phyloP scores from a whole-genome alignment of 345 rosid genomes.

The Lepidium aucheri region DNA sequence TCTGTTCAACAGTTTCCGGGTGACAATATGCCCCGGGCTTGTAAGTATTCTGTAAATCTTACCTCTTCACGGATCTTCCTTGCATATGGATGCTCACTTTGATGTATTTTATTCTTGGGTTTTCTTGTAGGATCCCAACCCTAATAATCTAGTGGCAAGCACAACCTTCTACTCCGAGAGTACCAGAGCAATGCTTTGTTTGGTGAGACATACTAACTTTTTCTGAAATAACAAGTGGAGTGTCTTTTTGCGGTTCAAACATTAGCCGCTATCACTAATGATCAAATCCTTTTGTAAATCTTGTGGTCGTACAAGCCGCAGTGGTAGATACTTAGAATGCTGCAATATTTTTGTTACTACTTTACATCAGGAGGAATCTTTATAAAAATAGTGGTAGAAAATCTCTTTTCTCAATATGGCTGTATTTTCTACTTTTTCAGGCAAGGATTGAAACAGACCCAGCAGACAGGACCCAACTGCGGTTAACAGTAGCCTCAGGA shows the following conservation, averaged over 20 bases:
- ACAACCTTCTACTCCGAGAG: conserved; percentile 86
- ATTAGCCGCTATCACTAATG: background rate
- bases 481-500: conserved; percentile 86
- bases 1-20: conserved; percentile 58
- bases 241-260: background rate
- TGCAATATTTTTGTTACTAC: too few species aligned
- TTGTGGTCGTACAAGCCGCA: too few species aligned
- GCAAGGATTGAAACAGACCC: conserved; percentile 89
- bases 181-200: conserved; percentile 76
- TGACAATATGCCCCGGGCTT: conserved; percentile 84
- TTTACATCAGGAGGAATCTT: too few species aligned
- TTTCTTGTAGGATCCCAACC: conserved; percentile 87
- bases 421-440: conserved; percentile 30
- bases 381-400: too few species aligned
- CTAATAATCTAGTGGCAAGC: conserved; percentile 89
- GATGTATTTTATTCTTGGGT: too few species aligned
- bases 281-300: too few species aligned
- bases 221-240: too few species aligned
- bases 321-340: too few species aligned
- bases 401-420: too few species aligned
- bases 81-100: background rate
- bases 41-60: conserved; percentile 43
- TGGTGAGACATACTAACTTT: conserved; percentile 38
- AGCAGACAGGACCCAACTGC: conserved; percentile 95
- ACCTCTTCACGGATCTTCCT: background rate